Evolutionary conservation across 208 protist genomes (phyloP).

Genomic region (Herpetomonas tarakana): DNA sequence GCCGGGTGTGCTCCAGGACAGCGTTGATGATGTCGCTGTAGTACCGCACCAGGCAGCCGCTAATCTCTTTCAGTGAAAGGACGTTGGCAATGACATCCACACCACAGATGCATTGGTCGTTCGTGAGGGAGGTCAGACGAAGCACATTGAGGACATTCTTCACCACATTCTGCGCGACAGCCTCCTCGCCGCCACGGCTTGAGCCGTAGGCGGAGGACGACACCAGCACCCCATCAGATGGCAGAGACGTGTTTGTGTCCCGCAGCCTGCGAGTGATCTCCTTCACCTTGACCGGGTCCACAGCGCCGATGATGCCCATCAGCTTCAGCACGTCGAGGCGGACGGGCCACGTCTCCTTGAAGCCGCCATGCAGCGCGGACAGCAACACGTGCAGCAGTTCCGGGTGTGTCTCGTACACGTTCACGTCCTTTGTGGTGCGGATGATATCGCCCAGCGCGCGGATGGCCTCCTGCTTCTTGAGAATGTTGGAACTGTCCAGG

Average conservation of each 20-base stretch:
- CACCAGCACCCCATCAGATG: conserved; percentile 14
- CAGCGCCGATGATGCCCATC: conserved; percentile 88
- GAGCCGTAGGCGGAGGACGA: conserved; percentile 12
- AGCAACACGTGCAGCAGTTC: conserved; percentile 80
- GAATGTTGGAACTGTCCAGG: conserved; percentile 73
- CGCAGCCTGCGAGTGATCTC: conserved; percentile 61
- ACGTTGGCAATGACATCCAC: conserved; percentile 72
- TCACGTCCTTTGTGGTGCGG: conserved; percentile 82
- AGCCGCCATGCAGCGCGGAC: conserved; percentile 77
- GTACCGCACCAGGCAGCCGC: conserved; percentile 40
- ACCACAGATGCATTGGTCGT: conserved; percentile 79
- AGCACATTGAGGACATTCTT: conserved; percentile 74
- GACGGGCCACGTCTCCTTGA: conserved; percentile 88
- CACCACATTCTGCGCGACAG: conserved; percentile 71
- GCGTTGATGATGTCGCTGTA: conserved; percentile 66
- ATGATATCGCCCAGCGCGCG: conserved; percentile 82
- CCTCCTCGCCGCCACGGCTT: conserved; percentile 42
- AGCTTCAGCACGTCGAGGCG: conserved; percentile 84
- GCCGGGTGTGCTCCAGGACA: conserved; percentile 53
- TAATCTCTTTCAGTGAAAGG: conserved; percentile 60
- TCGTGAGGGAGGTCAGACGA: conserved; percentile 73
- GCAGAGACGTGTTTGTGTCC: conserved; percentile 28
- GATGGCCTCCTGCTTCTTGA: conserved; percentile 86
- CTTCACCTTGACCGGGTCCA: conserved; percentile 81
- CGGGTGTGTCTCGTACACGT: conserved; percentile 72